A percentile compares a stretch with the other conserved stretches of the same genome.
Conservation (phyloP, 169 alveolate genomes). For the Babesia bovis region DNA sequence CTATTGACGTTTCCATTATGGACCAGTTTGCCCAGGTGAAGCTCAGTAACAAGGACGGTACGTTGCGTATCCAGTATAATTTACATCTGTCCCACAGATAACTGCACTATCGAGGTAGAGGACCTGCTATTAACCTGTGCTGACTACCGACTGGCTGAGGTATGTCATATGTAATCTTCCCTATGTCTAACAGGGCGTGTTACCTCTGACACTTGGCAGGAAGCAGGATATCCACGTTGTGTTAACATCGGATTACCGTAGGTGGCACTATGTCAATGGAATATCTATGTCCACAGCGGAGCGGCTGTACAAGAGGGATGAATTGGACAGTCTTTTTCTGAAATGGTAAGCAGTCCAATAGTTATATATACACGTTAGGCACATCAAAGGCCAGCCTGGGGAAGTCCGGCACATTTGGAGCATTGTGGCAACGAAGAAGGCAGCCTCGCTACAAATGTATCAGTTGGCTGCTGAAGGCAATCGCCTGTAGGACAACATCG, state of each 20-base stretch:
- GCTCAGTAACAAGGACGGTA: slow-evolving; percentile 42
- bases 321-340: not conserved
- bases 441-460: too few relatives aligned
- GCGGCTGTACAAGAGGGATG: not conserved
- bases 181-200: slow-evolving; percentile 1
- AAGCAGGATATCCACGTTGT: slow-evolving; percentile 18
- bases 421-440: too few relatives aligned
- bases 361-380: too few relatives aligned
- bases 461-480: too few relatives aligned
- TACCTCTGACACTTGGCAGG: slow-evolving; percentile 5
- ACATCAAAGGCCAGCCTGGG: too few relatives aligned
- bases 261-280: not conserved
- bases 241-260: slow-evolving; percentile 17
- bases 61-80: not conserved
- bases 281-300: not conserved
- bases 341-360: slow-evolving; percentile 29
- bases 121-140: slow-evolving; percentile 20
- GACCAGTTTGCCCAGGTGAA: slow-evolving; percentile 17
- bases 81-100: not conserved
- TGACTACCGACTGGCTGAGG: not conserved
- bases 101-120: slow-evolving; percentile 20
- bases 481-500: too few relatives aligned
- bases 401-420: too few relatives aligned
- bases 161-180: not conserved
- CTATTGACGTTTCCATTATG: slow-evolving; percentile 1